Percentiles rank a stretch among this genome's conserved stretches.
Conservation (phyloP, 345 rosid species). For the Eucalyptus rudis region DNA sequence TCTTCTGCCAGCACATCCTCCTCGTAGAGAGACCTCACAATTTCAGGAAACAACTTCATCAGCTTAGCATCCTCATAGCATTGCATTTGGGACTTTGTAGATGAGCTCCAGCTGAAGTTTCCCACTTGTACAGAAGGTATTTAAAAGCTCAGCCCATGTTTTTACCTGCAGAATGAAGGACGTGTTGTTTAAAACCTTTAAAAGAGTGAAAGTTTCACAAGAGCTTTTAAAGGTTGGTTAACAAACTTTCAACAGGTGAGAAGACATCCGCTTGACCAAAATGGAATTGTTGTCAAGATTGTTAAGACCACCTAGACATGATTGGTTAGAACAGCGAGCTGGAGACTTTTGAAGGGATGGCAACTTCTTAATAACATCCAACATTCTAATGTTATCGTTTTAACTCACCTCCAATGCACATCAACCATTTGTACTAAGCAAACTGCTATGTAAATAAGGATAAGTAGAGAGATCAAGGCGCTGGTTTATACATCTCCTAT, state of each 20-base stretch:
- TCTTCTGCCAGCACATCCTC: slow-evolving; percentile 96
- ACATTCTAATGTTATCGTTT: neutral
- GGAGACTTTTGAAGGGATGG: neutral
- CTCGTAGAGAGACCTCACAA: slow-evolving; percentile 79
- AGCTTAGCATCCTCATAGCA: slow-evolving; percentile 97
- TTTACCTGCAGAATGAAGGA: slow-evolving; percentile 43
- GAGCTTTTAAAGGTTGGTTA: neutral
- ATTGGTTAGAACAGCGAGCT: neutral
- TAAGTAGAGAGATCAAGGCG: neutral
- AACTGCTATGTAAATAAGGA: neutral
- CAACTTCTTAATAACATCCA: neutral
- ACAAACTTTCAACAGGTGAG: neutral
- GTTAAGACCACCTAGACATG: neutral
- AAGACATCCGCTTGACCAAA: neutral
- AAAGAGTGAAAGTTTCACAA: neutral
- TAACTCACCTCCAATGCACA: neutral
- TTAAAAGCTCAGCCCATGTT: slow-evolving; percentile 78
- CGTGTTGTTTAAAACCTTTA: neutral
- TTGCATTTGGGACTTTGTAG: slow-evolving; percentile 96
- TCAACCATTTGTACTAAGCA: neutral
- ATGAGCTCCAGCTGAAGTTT: slow-evolving; percentile 92
- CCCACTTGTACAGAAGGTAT: slow-evolving; percentile 73
- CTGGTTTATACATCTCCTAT: neutral
- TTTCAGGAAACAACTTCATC: slow-evolving; percentile 94
- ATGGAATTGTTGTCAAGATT: neutral